These are phyloP conservation scores for Paratinospora sagittata DNA, from an alignment of 164 flowering plant species.

Conservation along the genomic window DNA sequence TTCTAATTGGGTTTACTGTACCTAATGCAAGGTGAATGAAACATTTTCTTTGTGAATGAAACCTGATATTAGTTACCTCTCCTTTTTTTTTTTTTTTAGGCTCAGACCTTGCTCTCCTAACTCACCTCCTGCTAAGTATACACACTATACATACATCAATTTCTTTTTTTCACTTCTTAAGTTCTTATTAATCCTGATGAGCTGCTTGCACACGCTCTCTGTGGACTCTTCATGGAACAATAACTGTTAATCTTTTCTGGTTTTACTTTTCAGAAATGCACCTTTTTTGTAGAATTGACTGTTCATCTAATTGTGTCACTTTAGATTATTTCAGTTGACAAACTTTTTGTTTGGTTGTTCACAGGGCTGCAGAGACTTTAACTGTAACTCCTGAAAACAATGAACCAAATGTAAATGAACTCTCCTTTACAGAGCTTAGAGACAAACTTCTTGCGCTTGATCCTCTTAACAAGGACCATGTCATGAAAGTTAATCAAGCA, in stretches of 20 bases:
- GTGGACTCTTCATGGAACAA: too few relatives aligned
- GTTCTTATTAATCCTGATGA: neutral
- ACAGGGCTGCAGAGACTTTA: conserved; percentile 36
- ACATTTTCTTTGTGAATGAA: too few relatives aligned
- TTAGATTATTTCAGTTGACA: conserved; percentile 4
- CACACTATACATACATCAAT: too few relatives aligned
- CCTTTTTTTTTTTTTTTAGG: too few relatives aligned
- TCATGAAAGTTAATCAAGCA: conserved; percentile 74
- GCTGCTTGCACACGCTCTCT: neutral
- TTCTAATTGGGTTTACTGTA: too few relatives aligned
- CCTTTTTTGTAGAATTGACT: neutral
- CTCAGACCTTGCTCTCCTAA: too few relatives aligned
- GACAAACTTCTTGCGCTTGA: conserved; percentile 90
- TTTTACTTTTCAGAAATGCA: neutral
- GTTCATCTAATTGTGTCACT: neutral
- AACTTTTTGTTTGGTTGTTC: conserved; percentile 22
- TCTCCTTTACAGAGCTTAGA: conserved; percentile 87
- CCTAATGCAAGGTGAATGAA: too few relatives aligned
- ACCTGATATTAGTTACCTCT: too few relatives aligned
- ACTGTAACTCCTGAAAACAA: conserved; percentile 25
- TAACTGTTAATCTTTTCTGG: neutral
- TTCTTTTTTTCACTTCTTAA: too few relatives aligned
- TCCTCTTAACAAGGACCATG: conserved; percentile 85
- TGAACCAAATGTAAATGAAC: conserved; percentile 52
- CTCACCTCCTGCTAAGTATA: too few relatives aligned